Base-by-base conservation (phyloP, 179 eudicot genomes). In the Beta macrorhiza region DNA sequence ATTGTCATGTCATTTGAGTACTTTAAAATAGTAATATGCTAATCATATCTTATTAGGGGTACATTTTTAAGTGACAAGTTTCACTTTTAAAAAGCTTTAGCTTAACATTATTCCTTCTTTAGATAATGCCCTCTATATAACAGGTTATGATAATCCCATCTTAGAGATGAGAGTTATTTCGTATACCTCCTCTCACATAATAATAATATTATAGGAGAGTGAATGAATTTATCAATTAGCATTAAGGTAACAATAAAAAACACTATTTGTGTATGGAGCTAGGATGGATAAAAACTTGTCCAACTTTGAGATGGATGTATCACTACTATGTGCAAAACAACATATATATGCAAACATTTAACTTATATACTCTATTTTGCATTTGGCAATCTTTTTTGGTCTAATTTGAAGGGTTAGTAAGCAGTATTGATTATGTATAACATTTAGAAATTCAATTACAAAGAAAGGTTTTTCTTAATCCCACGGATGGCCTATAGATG, bases 381-480 rank as follows among this genome's bases (percentile, higher is more conserved):
- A 32, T 72, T 32, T 22, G 53, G 64, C 37, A 79, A 69, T 62
- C 44, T 58, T 37, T 37, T 37, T 57, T 32, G 70, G 76, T 59
- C 29, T 15, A 71, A 52, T 47, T 53, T 67, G 59, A 67, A 81
- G 42, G 61, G 17, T 47, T 44, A n/a, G 57, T 44, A 49, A 79
- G 82, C n/a, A 72, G 74, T 19, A 6, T 7, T 4, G 69, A 52
- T 74, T 44, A 22, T 25, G 29, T 55, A 29, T 0, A 32, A 14
- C 22, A 44, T 53, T 67, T 53, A 7, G 53, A 71, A 64, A 59
- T 29, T 74, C 68, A 13, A 75, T 68, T 61, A 75, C 37, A 67
- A 44, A 6, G 42, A 53, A 57, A 69, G 13, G 20, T 10, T 49
- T 19, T 56, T 79, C 80, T 63, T 79, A 77, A 84, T 77, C 16